Percentiles rank a stretch among this genome's conserved stretches.
Evolutionary conservation across 352 stramenopile species (phyloP).

Genomic region (Globisporangium nagaii): DNA sequence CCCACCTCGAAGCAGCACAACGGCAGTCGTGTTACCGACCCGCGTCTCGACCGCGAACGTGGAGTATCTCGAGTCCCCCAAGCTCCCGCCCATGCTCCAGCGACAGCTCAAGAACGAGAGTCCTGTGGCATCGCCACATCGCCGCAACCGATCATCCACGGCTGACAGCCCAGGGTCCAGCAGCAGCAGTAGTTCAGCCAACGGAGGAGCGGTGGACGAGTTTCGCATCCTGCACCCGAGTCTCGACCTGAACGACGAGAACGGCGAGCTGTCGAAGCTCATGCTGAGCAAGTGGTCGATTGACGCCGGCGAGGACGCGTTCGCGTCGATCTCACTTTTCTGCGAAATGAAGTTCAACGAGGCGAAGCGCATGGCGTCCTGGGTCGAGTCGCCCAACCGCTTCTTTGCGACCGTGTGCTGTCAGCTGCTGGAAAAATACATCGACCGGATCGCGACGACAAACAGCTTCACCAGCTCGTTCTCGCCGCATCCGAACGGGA

Average conservation of each 20-base stretch:
- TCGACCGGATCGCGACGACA: constrained; percentile 17
- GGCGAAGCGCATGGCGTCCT: constrained; percentile 66
- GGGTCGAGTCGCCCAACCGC: constrained; percentile 63
- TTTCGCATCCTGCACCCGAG: constrained; percentile 55
- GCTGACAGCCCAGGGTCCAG: not conserved
- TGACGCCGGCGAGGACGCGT: constrained; percentile 41
- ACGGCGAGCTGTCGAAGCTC: constrained; percentile 46
- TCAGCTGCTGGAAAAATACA: constrained; percentile 64
- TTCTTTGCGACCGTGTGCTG: constrained; percentile 73
- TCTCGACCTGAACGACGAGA: constrained; percentile 51
- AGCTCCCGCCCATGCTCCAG: constrained; percentile 35
- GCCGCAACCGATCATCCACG: not conserved
- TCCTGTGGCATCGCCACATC: not conserved
- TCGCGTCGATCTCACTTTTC: constrained; percentile 63
- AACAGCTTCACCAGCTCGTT: constrained; percentile 6
- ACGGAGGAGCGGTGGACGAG: constrained; percentile 21
- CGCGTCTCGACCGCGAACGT: constrained; percentile 27
- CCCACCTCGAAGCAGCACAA: not conserved
- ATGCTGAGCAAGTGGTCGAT: constrained; percentile 70
- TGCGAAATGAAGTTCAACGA: constrained; percentile 80
- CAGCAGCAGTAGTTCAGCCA: constrained; percentile 1
- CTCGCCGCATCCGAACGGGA: not conserved
- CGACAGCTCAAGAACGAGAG: constrained; percentile 8
- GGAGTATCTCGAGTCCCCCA: constrained; percentile 24
- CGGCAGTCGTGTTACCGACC: constrained; percentile 12